phyloP scores from a whole-genome alignment of 805 yeast genomes.

The Metschnikowia aberdeeniae region DNA sequence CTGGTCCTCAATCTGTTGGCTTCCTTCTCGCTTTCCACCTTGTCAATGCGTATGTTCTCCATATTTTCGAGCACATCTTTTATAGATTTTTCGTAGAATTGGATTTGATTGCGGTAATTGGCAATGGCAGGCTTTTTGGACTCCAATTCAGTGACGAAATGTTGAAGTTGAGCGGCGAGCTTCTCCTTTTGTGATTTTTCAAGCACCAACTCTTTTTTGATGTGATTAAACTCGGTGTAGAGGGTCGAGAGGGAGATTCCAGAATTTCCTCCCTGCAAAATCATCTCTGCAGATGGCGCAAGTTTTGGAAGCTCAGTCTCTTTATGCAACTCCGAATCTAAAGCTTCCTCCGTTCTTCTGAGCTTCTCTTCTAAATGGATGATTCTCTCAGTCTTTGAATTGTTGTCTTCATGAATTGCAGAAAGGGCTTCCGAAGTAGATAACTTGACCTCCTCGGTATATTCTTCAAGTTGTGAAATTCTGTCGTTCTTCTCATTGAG shows the following conservation, averaged over 20 bases:
- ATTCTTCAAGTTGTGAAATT: constrained; percentile 49
- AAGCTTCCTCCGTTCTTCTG: constrained; percentile 38
- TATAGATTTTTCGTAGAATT: constrained; percentile 52
- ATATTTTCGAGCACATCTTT: constrained; percentile 49
- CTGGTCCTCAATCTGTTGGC: constrained; percentile 30
- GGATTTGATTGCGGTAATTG: constrained; percentile 56
- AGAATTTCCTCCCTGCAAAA: constrained; percentile 39
- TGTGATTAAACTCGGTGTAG: constrained; percentile 57
- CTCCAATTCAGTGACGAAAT: constrained; percentile 72
- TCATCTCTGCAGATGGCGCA: constrained; percentile 54
- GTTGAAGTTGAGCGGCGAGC: constrained; percentile 66
- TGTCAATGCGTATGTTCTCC: constrained; percentile 51
- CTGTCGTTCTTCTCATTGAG: constrained; percentile 50
- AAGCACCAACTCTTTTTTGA: constrained; percentile 61
- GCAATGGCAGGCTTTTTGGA: constrained; percentile 70
- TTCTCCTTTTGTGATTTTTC: constrained; percentile 70
- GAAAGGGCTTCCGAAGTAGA: constrained; percentile 35
- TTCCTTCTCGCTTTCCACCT: constrained; percentile 39
- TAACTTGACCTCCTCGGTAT: constrained; percentile 38
- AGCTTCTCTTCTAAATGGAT: constrained; percentile 33
- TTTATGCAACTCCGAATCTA: constrained; percentile 36
- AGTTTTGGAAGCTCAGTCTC: constrained; percentile 41
- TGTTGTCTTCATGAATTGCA: constrained; percentile 32
- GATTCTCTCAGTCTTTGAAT: constrained; percentile 34
- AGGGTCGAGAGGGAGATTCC: constrained; percentile 65